Conservation (phyloP, 2,329 filamentous ascomycete species). For the Aspergillus vadensis region DNA sequence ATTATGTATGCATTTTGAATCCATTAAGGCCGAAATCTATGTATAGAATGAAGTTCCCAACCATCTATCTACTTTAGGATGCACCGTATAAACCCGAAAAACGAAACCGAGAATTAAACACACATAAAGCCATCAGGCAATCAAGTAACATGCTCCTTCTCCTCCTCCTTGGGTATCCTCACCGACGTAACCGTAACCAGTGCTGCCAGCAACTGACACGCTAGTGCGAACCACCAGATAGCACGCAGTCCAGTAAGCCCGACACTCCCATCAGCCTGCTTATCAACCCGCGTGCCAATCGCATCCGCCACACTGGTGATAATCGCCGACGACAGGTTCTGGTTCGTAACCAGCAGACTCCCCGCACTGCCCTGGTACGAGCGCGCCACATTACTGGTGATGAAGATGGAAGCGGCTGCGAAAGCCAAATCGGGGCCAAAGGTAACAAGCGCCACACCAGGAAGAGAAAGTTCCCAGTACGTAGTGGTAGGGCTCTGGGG, state of each 20-base stretch:
- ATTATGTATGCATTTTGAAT: too few relatives aligned
- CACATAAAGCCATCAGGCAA: not conserved
- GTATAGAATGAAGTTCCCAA: not conserved
- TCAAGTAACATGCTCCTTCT: slow-evolving; percentile 34
- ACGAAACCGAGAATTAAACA: not conserved
- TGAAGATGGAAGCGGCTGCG: slow-evolving; percentile 53
- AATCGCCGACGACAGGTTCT: slow-evolving; percentile 50
- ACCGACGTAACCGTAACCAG: slow-evolving; percentile 43
- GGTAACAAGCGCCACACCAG: slow-evolving; percentile 48
- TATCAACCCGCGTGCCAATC: slow-evolving; percentile 36
- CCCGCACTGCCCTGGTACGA: slow-evolving; percentile 52
- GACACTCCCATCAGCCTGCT: slow-evolving; percentile 25
- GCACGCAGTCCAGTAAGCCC: slow-evolving; percentile 40
- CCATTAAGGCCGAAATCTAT: not conserved
- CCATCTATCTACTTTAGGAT: not conserved
- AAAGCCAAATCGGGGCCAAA: slow-evolving; percentile 53
- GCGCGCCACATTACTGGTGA: slow-evolving; percentile 50
- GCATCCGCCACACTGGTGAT: slow-evolving; percentile 41
- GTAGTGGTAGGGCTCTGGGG: slow-evolving; percentile 43
- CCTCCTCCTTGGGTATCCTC: slow-evolving; percentile 46
- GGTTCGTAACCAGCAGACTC: slow-evolving; percentile 50
- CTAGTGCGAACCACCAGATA: slow-evolving; percentile 48
- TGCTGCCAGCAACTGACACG: slow-evolving; percentile 36
- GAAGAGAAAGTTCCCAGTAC: slow-evolving; percentile 52
- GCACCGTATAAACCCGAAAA: not conserved